A percentile compares a stretch with the other conserved stretches of the same genome.
phyloP scores from a whole-genome alignment of 495 filamentous ascomycete genomes.

The Bacidia rubella region DNA sequence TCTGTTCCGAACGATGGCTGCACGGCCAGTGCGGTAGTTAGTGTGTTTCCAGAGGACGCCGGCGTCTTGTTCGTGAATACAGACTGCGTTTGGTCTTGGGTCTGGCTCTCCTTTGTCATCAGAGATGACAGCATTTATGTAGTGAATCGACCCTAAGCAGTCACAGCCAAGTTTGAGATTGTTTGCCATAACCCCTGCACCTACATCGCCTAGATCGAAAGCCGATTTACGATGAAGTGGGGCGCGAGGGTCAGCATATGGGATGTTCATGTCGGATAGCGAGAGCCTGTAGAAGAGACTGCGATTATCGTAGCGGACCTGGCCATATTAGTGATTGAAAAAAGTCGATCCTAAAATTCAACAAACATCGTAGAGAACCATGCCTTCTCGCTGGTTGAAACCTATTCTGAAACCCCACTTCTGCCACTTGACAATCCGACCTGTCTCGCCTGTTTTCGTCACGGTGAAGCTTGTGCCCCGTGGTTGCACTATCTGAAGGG shows the following conservation, averaged over 20 bases:
- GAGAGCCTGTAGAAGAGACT: conserved; percentile 56
- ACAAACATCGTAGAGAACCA: conserved; percentile 42
- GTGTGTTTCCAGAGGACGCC: conserved; percentile 55
- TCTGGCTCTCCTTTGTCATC: conserved; percentile 41
- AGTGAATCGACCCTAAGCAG: conserved; percentile 54
- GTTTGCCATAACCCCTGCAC: conserved; percentile 52
- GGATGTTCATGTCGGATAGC: conserved; percentile 64
- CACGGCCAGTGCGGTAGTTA: conserved; percentile 48
- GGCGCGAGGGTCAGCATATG: conserved; percentile 48
- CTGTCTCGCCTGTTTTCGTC: conserved; percentile 24
- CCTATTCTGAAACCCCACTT: conserved; percentile 55
- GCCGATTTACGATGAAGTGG: conserved; percentile 57
- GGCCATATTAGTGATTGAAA: background rate
- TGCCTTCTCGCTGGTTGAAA: conserved; percentile 51
- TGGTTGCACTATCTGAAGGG: conserved; percentile 62
- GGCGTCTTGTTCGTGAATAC: conserved; percentile 56
- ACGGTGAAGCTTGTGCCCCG: conserved; percentile 57
- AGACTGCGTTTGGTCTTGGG: conserved; percentile 45
- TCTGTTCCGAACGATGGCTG: conserved; percentile 44
- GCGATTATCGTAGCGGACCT: conserved; percentile 51
- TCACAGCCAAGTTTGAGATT: conserved; percentile 55
- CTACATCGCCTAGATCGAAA: conserved; percentile 57
- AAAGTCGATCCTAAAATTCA: no score
- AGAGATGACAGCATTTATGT: conserved; percentile 45
- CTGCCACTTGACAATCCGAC: conserved; percentile 45